These are phyloP conservation scores for Psidium friedrichsthalianum DNA, from an alignment of 345 rosid species.

Conservation along the genomic window DNA sequence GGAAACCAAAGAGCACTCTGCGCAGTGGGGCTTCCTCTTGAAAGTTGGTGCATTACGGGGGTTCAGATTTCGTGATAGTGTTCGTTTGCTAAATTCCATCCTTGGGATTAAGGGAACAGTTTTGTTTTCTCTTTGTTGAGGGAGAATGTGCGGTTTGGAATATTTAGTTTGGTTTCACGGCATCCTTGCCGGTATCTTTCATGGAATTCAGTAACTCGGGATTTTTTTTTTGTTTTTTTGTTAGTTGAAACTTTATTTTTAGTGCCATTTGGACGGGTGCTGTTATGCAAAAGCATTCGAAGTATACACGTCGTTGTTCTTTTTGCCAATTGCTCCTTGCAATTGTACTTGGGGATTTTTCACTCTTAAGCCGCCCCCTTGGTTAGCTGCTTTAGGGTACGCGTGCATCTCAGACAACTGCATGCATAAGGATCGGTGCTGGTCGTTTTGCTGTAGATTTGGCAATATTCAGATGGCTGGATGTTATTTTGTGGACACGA, in stretches of 20 bases:
- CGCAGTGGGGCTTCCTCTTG: slow-evolving; percentile 16
- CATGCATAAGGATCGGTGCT: not conserved
- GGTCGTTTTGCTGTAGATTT: not conserved
- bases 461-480: not conserved
- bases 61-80: not conserved
- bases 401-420: not conserved
- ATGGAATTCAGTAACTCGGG: not conserved
- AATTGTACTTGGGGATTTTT: not conserved
- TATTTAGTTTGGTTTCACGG: not conserved
- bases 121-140: not conserved
- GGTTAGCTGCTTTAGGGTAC: not conserved
- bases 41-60: not conserved
- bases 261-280: not conserved
- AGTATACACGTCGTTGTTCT: not conserved
- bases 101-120: not conserved
- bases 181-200: not conserved
- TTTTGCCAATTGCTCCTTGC: not conserved
- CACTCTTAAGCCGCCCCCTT: not conserved
- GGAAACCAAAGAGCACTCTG: slow-evolving; percentile 12
- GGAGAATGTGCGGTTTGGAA: not conserved
- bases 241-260: not conserved
- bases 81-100: not conserved
- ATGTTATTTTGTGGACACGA: not conserved
- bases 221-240: not conserved
- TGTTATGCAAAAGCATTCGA: not conserved